A percentile compares a stretch with the other conserved stretches of the same genome.
Conservation (phyloP, 2,329 filamentous ascomycete species). For the Nemania sp. region DNA sequence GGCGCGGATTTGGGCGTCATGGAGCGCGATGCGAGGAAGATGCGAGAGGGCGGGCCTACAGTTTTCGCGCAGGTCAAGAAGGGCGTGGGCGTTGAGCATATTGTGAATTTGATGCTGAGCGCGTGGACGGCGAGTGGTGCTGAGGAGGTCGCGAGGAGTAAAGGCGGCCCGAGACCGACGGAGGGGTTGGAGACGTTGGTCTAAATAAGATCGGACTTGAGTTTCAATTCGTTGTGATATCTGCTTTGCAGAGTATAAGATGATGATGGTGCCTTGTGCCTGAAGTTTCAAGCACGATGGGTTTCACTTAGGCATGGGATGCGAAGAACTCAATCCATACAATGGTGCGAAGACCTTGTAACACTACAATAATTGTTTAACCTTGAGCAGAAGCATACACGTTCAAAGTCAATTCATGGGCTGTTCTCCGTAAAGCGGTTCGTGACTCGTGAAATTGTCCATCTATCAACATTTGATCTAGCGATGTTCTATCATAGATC, state of each 20-base stretch:
- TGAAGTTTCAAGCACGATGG: too few relatives aligned
- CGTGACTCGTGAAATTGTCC: conserved; percentile 21
- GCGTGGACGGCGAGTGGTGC: conserved; percentile 93
- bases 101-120: conserved; percentile 84
- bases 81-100: conserved; percentile 79
- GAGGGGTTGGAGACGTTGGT: conserved; percentile 55
- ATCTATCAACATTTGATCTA: conserved; percentile 18
- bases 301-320: background rate
- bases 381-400: background rate
- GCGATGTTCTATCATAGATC: conserved; percentile 32
- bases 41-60: conserved; percentile 92
- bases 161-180: conserved; percentile 62
- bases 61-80: conserved; percentile 98
- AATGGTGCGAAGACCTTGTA: background rate
- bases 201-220: background rate
- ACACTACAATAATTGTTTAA: conserved; percentile 1
- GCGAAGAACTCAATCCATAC: background rate
- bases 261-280: too few relatives aligned
- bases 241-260: background rate
- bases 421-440: conserved; percentile 10
- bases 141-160: conserved; percentile 57
- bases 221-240: background rate
- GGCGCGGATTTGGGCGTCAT: conserved; percentile 91
- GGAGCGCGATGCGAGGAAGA: conserved; percentile 92
- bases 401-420: conserved; percentile 1